phyloP scores from a whole-genome alignment of 345 rosid genomes.

The Boechera divaricarpa region DNA sequence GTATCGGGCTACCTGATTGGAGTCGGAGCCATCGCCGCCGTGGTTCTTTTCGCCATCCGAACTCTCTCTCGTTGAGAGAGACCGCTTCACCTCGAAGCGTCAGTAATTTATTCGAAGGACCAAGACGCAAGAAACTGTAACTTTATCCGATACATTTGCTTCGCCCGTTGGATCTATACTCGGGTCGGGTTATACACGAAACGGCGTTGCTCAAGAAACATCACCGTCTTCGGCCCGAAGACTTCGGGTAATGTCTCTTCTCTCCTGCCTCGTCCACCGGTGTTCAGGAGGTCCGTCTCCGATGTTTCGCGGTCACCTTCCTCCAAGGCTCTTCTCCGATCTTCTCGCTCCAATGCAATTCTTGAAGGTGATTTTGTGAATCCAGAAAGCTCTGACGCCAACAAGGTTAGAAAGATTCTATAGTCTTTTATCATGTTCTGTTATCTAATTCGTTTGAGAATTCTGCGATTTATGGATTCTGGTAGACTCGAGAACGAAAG shows the following conservation, averaged over 20 bases:
- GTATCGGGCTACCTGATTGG: no score
- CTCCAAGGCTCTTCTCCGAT: slow-evolving; percentile 19
- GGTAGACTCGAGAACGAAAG: not conserved
- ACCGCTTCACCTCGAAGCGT: no score
- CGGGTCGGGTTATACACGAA: slow-evolving; percentile 29
- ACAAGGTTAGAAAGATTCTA: slow-evolving; percentile 30
- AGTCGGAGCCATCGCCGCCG: no score
- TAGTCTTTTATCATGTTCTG: not conserved
- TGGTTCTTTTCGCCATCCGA: no score
- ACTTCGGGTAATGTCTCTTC: slow-evolving; percentile 26
- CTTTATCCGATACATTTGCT: slow-evolving; percentile 32
- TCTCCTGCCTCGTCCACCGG: slow-evolving; percentile 46
- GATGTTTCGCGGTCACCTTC: slow-evolving; percentile 40
- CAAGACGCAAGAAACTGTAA: no score
- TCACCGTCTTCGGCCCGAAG: slow-evolving; percentile 3
- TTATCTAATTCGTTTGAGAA: not conserved
- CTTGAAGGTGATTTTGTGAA: slow-evolving; percentile 18
- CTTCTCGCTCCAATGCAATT: slow-evolving; percentile 19
- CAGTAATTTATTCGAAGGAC: no score
- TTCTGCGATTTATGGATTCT: slow-evolving; percentile 20
- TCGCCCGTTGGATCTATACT: slow-evolving; percentile 7
- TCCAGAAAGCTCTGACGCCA: slow-evolving; percentile 38
- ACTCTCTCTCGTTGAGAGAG: no score
- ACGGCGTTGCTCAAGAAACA: slow-evolving; percentile 24
- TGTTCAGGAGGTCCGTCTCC: slow-evolving; percentile 44